These are phyloP conservation scores for Geotrichum macrosporum DNA, from an alignment of 1,139 yeast genomes.

Conservation along the genomic window DNA sequence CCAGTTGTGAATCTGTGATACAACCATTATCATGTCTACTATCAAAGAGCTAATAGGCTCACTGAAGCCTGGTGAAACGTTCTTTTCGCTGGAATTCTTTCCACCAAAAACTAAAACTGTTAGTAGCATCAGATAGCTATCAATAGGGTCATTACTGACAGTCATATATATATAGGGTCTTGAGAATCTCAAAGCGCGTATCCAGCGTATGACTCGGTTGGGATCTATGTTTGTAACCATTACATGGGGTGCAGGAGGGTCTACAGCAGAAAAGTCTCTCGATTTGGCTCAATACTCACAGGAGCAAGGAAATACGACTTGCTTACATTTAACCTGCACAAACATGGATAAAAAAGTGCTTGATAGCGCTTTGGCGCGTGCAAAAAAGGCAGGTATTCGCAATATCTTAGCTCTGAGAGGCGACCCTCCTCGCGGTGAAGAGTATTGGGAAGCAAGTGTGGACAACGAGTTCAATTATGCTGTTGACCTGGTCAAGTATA, in stretches of 20 bases:
- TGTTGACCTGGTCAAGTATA: slow-evolving; percentile 74
- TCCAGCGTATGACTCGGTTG: slow-evolving; percentile 94
- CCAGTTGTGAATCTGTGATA: no score
- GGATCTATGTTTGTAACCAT: slow-evolving; percentile 91
- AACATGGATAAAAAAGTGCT: slow-evolving; percentile 82
- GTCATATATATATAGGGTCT: no score
- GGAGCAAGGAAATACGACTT: no score
- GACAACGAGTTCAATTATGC: slow-evolving; percentile 74
- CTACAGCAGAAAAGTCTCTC: slow-evolving; percentile 85
- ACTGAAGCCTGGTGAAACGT: slow-evolving; percentile 52
- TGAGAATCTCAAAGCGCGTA: slow-evolving; percentile 90
- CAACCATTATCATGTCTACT: no score
- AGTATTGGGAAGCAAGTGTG: slow-evolving; percentile 44
- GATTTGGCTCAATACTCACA: no score
- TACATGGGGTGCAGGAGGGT: slow-evolving; percentile 98
- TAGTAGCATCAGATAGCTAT: no score
- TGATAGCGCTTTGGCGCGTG: slow-evolving; percentile 79
- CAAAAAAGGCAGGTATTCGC: slow-evolving; percentile 89
- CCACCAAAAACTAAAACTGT: slow-evolving; percentile 89
- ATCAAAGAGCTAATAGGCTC: slow-evolving; percentile 54
- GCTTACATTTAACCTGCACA: slow-evolving; percentile 97
- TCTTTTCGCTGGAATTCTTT: slow-evolving; percentile 88
- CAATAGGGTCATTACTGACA: no score
- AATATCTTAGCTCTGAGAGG: slow-evolving; percentile 93
- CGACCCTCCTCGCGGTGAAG: slow-evolving; percentile 67